Conservation (phyloP, 2,329 filamentous ascomycete species). For the Aspergillus ibericus region DNA sequence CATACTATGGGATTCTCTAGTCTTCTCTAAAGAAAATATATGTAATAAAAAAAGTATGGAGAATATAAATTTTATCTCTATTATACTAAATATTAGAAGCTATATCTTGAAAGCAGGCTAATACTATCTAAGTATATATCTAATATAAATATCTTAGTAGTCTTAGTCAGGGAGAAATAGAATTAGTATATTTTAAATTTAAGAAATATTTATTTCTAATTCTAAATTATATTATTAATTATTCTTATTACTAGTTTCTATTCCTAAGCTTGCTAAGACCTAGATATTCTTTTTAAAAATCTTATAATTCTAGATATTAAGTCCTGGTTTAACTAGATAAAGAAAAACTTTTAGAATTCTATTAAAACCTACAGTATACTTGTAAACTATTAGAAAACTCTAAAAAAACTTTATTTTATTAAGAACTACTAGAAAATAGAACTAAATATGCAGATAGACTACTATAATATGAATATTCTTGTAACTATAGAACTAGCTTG, state of each 20-base stretch:
- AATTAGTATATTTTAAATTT: slow-evolving; percentile 8
- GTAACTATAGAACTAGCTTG: not conserved
- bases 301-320: slow-evolving; percentile 16
- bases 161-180: slow-evolving; percentile 17
- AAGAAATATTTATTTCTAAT: not conserved
- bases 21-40: slow-evolving; percentile 11
- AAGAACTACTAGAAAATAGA: slow-evolving; percentile 10
- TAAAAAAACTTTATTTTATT: slow-evolving; percentile 21
- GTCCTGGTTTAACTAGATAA: slow-evolving; percentile 21
- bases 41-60: slow-evolving; percentile 3
- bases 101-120: slow-evolving; percentile 10
- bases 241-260: slow-evolving; percentile 12
- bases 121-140: slow-evolving; percentile 14
- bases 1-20: slow-evolving; percentile 11
- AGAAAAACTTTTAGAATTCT: slow-evolving; percentile 17
- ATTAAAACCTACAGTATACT: slow-evolving; percentile 16
- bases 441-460: slow-evolving; percentile 5
- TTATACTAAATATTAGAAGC: slow-evolving; percentile 13
- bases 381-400: slow-evolving; percentile 18
- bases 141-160: slow-evolving; percentile 17
- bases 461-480: slow-evolving; percentile 7
- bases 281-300: slow-evolving; percentile 11
- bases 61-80: slow-evolving; percentile 14
- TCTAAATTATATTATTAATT: not conserved
- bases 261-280: slow-evolving; percentile 8